A percentile compares a stretch with the other conserved stretches of the same genome.
These are phyloP conservation scores for Cucurbita maxima DNA, from an alignment of 306 rosid species.

Conservation along the genomic window DNA sequence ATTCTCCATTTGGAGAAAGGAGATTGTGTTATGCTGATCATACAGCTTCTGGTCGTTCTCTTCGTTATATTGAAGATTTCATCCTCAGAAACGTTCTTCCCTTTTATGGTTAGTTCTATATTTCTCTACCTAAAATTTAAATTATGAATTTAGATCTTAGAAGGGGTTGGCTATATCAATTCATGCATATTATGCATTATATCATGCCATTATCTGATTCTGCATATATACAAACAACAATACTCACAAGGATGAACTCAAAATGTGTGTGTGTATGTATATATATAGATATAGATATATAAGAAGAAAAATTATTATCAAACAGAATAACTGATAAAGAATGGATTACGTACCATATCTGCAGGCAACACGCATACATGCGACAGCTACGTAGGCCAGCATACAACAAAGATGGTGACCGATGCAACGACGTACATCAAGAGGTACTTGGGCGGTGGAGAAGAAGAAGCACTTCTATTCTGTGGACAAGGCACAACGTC, in stretches of 20 bases:
- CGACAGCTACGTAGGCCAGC: constrained; percentile 64
- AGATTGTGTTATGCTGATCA: constrained; percentile 61
- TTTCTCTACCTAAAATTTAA: not conserved
- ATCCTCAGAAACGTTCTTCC: constrained; percentile 59
- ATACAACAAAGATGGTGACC: constrained; percentile 45
- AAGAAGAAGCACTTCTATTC: constrained; percentile 42
- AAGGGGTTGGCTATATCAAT: too few relatives aligned
- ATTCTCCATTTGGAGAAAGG: constrained; percentile 51
- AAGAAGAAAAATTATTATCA: not conserved
- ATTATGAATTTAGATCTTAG: not conserved
- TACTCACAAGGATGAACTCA: too few relatives aligned
- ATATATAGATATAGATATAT: too few relatives aligned
- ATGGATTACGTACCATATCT: not conserved
- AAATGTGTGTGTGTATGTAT: too few relatives aligned
- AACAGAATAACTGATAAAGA: not conserved
- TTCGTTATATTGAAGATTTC: constrained; percentile 40
- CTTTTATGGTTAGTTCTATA: constrained; percentile 33
- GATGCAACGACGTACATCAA: constrained; percentile 47
- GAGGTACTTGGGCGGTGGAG: constrained; percentile 51
- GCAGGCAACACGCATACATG: constrained; percentile 66
- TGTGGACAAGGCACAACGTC: constrained; percentile 77
- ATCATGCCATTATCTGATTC: too few relatives aligned
- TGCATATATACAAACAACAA: too few relatives aligned
- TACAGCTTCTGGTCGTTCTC: constrained; percentile 75
- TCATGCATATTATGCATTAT: too few relatives aligned